Base-by-base conservation (phyloP, 2,329 filamentous ascomycete genomes). In the Paramyrothecium sp. region DNA sequence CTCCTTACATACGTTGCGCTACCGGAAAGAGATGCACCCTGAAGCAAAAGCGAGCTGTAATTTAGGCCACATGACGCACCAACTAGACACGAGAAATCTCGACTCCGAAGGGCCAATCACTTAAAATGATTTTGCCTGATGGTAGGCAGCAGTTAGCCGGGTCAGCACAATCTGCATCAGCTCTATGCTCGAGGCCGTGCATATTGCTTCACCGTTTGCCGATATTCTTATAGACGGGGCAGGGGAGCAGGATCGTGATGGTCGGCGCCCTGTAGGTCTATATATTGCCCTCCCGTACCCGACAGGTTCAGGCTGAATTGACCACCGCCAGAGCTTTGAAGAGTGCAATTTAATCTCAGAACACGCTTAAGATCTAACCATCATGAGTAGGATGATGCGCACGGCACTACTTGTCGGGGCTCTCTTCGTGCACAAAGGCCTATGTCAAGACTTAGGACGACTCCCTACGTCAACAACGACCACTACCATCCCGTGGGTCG, bases 401-500 rank as follows among this genome's bases (percentile, higher is more conserved):
- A n/a, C 34, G 34, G 34, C 34, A 41, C 34, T 41, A 11, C 34
- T 41, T 41, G 34, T 41, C 34, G 34, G 34, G n/a, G 11, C 34
- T 41, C 34, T 41, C 34, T 41, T 41, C 34, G 34, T 41, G 34
- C 34, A 41, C 34, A 41, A 41, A 41, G 34, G 34, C 34, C 34
- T 41, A 41, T 41, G 11, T 41, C 34, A 41, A 41, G 34, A n/a
- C 34, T 41, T 41, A 41, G n/a, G n/a, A n/a, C n/a, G n/a, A n/a
- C n/a, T n/a, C n/a, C n/a, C n/a, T n/a, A n/a, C n/a, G n/a, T n/a
- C n/a, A n/a, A n/a, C n/a, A n/a, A 50, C 38, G 33, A 54, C 26
- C 30, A 56, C 33, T 20, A 56, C 50, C 23, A 49, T 56, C 22
- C 55, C 55, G 4, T 56, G 47, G 17, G 34, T 56, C 16, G 51